Percentiles rank a stretch among this genome's conserved stretches.
Conservation (phyloP, 257 asterid species). For the Solanum ahanhuiri region DNA sequence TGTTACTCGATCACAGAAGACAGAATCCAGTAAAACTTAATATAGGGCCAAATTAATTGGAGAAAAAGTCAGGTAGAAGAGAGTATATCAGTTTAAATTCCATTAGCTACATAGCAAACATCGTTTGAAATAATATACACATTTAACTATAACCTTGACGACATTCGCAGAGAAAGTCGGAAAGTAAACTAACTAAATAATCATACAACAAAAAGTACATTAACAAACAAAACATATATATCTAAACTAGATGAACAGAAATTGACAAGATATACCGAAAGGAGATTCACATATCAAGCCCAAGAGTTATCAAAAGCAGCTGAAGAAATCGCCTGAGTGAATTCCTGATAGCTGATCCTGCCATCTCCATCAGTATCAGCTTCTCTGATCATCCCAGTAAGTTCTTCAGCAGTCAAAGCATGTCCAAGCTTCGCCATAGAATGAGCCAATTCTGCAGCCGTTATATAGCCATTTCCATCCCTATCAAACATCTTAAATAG, state of each 20-base stretch:
- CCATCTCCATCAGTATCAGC: conserved; percentile 93
- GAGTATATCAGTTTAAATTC: background rate
- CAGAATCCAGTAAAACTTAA: background rate
- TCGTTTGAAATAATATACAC: background rate
- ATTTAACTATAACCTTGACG: background rate
- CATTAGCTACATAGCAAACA: background rate
- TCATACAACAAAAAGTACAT: background rate
- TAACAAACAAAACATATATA: background rate
- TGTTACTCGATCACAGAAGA: background rate
- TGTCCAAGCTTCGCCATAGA: conserved; percentile 93
- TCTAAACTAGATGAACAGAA: background rate
- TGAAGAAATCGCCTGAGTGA: conserved; percentile 75
- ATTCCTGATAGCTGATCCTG: conserved; percentile 70
- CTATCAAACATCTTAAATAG: conserved; percentile 71
- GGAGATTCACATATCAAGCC: conserved; percentile 21
- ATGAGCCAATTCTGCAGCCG: conserved; percentile 91
- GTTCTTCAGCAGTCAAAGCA: conserved; percentile 80
- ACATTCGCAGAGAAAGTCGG: background rate
- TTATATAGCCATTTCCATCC: conserved; percentile 75
- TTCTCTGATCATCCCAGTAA: conserved; percentile 84
- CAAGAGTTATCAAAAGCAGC: conserved; percentile 92
- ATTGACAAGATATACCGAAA: conserved; percentile 1
- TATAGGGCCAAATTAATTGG: background rate
- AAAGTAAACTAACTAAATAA: background rate
- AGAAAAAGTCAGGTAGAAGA: background rate